phyloP scores from a whole-genome alignment of 768 basidiomycete species.

The Tricholoma flavovirens region DNA sequence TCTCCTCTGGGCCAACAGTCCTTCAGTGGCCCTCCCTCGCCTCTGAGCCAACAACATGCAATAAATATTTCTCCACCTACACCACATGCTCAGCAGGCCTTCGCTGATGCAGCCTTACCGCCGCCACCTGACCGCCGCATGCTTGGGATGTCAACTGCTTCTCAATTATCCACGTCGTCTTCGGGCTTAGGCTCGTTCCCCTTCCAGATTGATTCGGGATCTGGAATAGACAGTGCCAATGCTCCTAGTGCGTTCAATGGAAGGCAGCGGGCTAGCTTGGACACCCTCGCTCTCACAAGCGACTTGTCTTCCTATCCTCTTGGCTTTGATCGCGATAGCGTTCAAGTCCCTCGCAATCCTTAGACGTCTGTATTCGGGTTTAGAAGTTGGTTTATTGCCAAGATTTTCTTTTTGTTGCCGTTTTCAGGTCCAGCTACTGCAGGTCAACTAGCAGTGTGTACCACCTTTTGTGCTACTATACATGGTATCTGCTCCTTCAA shows the following conservation, averaged over 20 bases:
- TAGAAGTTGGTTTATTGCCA: not conserved
- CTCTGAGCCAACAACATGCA: slow-evolving; percentile 51
- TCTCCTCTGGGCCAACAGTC: slow-evolving; percentile 65
- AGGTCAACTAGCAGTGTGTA: slow-evolving; percentile 15
- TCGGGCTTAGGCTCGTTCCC: slow-evolving; percentile 82
- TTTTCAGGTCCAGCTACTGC: slow-evolving; percentile 8
- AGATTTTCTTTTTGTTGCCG: slow-evolving; percentile 1
- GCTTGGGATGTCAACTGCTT: slow-evolving; percentile 70
- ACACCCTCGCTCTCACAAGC: slow-evolving; percentile 77
- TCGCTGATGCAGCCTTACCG: slow-evolving; percentile 30
- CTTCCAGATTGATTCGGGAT: slow-evolving; percentile 75
- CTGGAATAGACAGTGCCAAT: slow-evolving; percentile 26
- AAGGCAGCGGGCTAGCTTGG: slow-evolving; percentile 74
- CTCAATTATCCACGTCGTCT: slow-evolving; percentile 72
- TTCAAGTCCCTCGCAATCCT: slow-evolving; percentile 19
- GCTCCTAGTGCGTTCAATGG: slow-evolving; percentile 33
- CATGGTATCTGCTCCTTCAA: too few species aligned
- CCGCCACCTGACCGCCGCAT: slow-evolving; percentile 55
- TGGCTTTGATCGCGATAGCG: slow-evolving; percentile 55
- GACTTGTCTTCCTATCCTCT: slow-evolving; percentile 83
- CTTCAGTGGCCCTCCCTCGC: slow-evolving; percentile 40
- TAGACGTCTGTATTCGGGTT: slow-evolving; percentile 7
- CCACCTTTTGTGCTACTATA: not conserved
- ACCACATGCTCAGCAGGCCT: slow-evolving; percentile 49
- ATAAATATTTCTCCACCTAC: slow-evolving; percentile 43